Evolutionary conservation across 768 basidiomycete species (phyloP).

Genomic region (Punctularia strigosozonata): DNA sequence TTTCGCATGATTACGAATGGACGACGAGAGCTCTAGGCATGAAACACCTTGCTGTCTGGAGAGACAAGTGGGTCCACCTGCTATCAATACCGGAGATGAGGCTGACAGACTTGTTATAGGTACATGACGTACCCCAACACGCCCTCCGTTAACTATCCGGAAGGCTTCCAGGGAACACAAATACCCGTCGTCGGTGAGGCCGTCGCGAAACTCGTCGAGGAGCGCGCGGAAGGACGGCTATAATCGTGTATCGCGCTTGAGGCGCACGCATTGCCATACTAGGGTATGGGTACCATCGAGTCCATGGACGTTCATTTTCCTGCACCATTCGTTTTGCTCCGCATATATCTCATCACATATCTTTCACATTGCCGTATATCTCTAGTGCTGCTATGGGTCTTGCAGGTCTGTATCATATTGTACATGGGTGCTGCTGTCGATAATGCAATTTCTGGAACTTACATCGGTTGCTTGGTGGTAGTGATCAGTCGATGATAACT

Average conservation of each 20-base stretch:
- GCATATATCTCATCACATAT: too few species aligned
- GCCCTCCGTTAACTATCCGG: constrained; percentile 59
- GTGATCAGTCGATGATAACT: too few species aligned
- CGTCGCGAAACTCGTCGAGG: constrained; percentile 62
- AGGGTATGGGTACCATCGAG: too few species aligned
- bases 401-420: too few species aligned
- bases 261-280: too few species aligned
- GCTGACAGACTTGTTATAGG: constrained; percentile 6
- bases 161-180: constrained; percentile 70
- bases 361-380: too few species aligned
- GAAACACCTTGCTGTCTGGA: constrained; percentile 70
- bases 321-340: too few species aligned
- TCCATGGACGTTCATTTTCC: too few species aligned
- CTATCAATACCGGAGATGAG: not conserved
- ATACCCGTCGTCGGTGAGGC: constrained; percentile 65
- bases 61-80: constrained; percentile 45
- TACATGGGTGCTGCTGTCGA: too few species aligned
- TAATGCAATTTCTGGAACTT: too few species aligned
- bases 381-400: too few species aligned
- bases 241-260: not conserved
- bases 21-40: constrained; percentile 64
- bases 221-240: constrained; percentile 32
- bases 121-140: constrained; percentile 32
- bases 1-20: constrained; percentile 84
- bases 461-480: too few species aligned